phyloP scores from a whole-genome alignment of 2,329 filamentous ascomycete species.

The Talaromyces sp. region DNA sequence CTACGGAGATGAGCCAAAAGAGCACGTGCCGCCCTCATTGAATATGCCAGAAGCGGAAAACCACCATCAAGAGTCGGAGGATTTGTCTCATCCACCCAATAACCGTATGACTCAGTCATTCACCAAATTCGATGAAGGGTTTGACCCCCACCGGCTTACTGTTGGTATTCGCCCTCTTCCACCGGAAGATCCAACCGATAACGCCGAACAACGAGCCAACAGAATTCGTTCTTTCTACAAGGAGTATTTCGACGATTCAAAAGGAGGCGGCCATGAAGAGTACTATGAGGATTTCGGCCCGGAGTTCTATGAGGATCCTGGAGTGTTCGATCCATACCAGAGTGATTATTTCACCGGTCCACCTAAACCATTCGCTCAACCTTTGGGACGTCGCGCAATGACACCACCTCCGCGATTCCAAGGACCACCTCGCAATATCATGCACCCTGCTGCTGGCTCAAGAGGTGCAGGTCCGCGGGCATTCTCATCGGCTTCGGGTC shows the following conservation, averaged over 20 bases:
- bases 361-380: slow-evolving; percentile 71
- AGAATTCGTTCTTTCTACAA: slow-evolving; percentile 98
- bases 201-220: slow-evolving; percentile 91
- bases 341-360: slow-evolving; percentile 33
- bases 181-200: slow-evolving; percentile 79
- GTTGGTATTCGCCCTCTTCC: slow-evolving; percentile 77
- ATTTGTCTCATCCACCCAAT: slow-evolving; percentile 23
- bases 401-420: slow-evolving; percentile 72
- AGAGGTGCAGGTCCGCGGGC: slow-evolving; percentile 53
- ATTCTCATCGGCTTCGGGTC: slow-evolving; percentile 61
- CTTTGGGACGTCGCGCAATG: slow-evolving; percentile 86
- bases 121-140: slow-evolving; percentile 27
- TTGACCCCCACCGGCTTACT: slow-evolving; percentile 52
- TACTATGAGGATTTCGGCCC: slow-evolving; percentile 76
- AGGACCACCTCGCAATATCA: slow-evolving; percentile 45
- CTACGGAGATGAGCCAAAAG: slow-evolving; percentile 54
- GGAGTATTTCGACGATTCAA: slow-evolving; percentile 93
- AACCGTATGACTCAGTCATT: slow-evolving; percentile 24
- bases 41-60: slow-evolving; percentile 29
- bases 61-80: slow-evolving; percentile 13
- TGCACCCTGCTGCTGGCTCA: slow-evolving; percentile 43
- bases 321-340: slow-evolving; percentile 52
- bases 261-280: slow-evolving; percentile 47
- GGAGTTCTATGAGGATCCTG: slow-evolving; percentile 65
- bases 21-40: slow-evolving; percentile 43